Evolutionary conservation across 345 rosid species (phyloP).

Genomic region (Nasturtium officinale): DNA sequence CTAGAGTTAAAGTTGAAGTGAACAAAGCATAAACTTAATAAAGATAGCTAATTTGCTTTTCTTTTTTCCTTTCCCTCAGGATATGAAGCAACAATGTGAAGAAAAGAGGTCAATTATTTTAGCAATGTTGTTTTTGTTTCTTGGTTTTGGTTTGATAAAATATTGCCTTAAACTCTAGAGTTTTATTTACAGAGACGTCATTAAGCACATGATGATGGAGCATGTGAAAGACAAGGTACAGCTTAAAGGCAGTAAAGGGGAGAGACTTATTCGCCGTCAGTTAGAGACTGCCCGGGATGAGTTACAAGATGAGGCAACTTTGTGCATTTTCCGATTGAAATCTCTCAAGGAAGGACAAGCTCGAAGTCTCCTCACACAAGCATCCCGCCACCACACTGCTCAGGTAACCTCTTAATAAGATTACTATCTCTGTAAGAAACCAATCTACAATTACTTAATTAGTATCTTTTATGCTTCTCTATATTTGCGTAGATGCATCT

Average conservation of each 20-base stretch:
- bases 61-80: conserved; percentile 53
- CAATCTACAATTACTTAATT: background rate
- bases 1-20: background rate
- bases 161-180: conserved; percentile 30
- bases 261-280: conserved; percentile 57
- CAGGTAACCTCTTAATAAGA: conserved; percentile 57
- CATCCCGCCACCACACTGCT: conserved; percentile 92
- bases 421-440: conserved; percentile 20
- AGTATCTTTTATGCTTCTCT: conserved; percentile 22
- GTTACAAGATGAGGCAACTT: conserved; percentile 75
- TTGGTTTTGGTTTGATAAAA: conserved; percentile 14
- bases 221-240: conserved; percentile 79
- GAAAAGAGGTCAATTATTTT: conserved; percentile 72
- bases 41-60: background rate
- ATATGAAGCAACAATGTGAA: conserved; percentile 97
- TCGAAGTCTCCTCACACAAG: conserved; percentile 91
- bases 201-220: conserved; percentile 72
- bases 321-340: conserved; percentile 83
- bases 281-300: conserved; percentile 76
- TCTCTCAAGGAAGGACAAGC: conserved; percentile 93
- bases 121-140: conserved; percentile 24
- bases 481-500: conserved; percentile 62
- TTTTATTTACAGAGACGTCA: conserved; percentile 55
- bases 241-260: conserved; percentile 70
- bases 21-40: background rate